Percentiles rank a stretch among this genome's conserved stretches.
Evolutionary conservation across 1,284 basidiomycete species (phyloP).

Genomic region (Agroathelia rolfsii): DNA sequence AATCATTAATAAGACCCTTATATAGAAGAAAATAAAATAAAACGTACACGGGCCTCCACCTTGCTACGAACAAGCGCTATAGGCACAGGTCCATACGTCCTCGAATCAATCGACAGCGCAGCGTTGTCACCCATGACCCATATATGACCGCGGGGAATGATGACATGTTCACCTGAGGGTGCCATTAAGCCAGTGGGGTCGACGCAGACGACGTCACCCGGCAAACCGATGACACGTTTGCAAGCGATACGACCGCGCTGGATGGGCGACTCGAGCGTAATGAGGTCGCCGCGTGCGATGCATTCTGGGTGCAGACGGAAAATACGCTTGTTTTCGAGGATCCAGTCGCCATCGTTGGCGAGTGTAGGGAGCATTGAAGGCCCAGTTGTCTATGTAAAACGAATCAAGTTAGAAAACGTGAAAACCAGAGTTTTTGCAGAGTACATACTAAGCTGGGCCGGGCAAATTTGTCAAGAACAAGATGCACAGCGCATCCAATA

Average conservation of each 20-base stretch:
- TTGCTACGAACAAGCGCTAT: slow-evolving; percentile 74
- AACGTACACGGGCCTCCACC: slow-evolving; percentile 65
- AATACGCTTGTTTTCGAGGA: slow-evolving; percentile 54
- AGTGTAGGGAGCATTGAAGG: slow-evolving; percentile 89
- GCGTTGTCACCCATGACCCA: slow-evolving; percentile 93
- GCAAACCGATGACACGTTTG: slow-evolving; percentile 86
- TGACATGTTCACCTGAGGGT: slow-evolving; percentile 57
- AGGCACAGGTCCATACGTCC: slow-evolving; percentile 87
- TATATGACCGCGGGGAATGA: slow-evolving; percentile 77
- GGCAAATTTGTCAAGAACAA: slow-evolving; percentile 14
- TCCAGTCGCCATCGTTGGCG: slow-evolving; percentile 45
- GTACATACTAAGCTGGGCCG: too few species aligned
- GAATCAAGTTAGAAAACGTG: slow-evolving; percentile 5
- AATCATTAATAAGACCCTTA: too few species aligned
- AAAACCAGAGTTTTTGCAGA: too few species aligned
- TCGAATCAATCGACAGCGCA: slow-evolving; percentile 76
- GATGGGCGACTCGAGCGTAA: slow-evolving; percentile 70
- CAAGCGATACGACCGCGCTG: slow-evolving; percentile 68
- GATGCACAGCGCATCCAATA: slow-evolving; percentile 9
- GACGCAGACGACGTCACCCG: slow-evolving; percentile 84
- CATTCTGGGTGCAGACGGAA: slow-evolving; percentile 41
- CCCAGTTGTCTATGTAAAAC: slow-evolving; percentile 40
- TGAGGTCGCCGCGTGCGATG: slow-evolving; percentile 70
- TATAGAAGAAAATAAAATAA: slow-evolving; percentile 3
- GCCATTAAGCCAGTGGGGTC: slow-evolving; percentile 66